These are phyloP conservation scores for Paramecium sexaurelia DNA, from an alignment of 73 alveolate species.

Conservation along the genomic window DNA sequence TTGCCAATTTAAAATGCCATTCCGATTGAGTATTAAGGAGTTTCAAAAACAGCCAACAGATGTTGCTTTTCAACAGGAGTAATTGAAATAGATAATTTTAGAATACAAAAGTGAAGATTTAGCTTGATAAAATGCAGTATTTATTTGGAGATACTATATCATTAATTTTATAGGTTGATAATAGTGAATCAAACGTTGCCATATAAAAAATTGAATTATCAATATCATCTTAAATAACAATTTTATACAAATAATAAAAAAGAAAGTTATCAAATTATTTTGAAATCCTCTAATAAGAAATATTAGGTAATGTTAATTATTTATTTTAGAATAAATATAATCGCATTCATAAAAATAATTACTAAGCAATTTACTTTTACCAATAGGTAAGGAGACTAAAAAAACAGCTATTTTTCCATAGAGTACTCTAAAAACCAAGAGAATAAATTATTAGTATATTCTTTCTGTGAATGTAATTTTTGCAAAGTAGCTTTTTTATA, in stretches of 20 bases:
- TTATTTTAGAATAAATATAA: not conserved
- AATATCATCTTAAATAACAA: not conserved
- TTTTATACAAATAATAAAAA: not conserved
- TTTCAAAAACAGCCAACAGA: not conserved
- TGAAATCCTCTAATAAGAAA: not conserved
- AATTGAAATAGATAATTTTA: not conserved
- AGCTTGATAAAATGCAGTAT: not conserved
- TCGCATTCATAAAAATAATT: not conserved
- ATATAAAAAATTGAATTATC: not conserved
- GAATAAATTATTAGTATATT: not conserved
- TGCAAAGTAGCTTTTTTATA: not conserved
- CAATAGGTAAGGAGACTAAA: not conserved
- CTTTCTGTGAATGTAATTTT: slow-evolving; percentile 1
- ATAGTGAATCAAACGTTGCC: not conserved
- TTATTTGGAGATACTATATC: not conserved
- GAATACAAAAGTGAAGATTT: not conserved
- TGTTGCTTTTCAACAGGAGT: slow-evolving; percentile 38
- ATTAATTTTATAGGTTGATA: not conserved
- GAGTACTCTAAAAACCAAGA: not conserved
- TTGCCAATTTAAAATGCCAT: not conserved
- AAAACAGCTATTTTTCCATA: not conserved
- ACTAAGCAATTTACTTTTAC: not conserved
- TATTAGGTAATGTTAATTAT: not conserved
- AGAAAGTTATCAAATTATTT: slow-evolving; percentile 28
- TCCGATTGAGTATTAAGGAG: not conserved